phyloP scores from a whole-genome alignment of 2,329 filamentous ascomycete genomes.

The Aspergillus fischeri region DNA sequence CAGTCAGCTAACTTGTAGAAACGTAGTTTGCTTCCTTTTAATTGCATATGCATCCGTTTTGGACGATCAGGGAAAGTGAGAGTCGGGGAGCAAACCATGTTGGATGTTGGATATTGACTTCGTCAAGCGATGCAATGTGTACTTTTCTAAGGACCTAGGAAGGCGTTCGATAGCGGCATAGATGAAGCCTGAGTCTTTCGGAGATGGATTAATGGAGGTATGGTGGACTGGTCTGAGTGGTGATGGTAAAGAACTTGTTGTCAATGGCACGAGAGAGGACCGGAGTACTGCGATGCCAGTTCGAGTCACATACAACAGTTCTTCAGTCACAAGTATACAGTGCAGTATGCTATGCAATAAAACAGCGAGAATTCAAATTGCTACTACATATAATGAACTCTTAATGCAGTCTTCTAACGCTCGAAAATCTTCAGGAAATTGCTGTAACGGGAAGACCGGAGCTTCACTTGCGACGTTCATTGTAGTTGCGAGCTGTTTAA shows the following conservation, averaged over 20 bases:
- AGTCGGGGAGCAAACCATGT: neutral
- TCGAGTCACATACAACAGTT: neutral
- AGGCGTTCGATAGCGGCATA: neutral
- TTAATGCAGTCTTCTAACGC: neutral
- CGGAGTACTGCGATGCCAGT: neutral
- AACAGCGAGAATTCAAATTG: neutral
- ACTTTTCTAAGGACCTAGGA: neutral
- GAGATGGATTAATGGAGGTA: neutral
- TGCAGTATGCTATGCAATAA: neutral
- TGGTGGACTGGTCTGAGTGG: neutral
- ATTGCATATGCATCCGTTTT: neutral
- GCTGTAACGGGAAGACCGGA: neutral
- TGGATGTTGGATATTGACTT: neutral
- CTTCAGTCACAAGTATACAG: neutral
- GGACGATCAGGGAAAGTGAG: neutral
- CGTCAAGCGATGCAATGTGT: neutral
- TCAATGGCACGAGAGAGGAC: neutral
- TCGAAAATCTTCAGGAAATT: neutral
- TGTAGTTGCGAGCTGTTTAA: neutral
- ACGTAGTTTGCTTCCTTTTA: neutral
- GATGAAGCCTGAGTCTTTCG: neutral
- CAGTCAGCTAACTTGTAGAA: neutral
- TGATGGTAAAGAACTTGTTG: neutral
- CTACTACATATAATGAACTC: neutral
- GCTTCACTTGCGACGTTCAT: neutral